Evolutionary conservation across 805 yeast species (phyloP).

Genomic region (Spencermartinsiella europaea): DNA sequence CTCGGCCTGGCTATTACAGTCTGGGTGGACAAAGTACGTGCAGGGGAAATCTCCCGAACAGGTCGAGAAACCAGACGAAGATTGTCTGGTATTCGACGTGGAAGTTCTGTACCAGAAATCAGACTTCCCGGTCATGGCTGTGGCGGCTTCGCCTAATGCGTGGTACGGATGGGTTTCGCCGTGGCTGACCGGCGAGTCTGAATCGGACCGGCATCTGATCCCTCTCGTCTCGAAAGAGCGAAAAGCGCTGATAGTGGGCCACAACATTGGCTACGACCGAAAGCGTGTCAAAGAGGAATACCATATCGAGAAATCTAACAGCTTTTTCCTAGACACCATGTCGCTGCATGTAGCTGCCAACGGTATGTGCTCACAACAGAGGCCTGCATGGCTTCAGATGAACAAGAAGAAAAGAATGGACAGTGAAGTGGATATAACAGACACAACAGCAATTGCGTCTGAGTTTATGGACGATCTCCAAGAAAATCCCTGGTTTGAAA

Average conservation of each 20-base stretch:
- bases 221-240: slow-evolving; percentile 55
- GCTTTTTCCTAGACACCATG: slow-evolving; percentile 86
- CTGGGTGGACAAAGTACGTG: slow-evolving; percentile 83
- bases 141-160: slow-evolving; percentile 68
- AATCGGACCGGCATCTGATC: slow-evolving; percentile 51
- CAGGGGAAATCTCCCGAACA: slow-evolving; percentile 46
- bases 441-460: slow-evolving; percentile 23
- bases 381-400: slow-evolving; percentile 62
- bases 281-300: slow-evolving; percentile 85
- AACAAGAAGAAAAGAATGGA: slow-evolving; percentile 24
- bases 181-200: slow-evolving; percentile 52
- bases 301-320: slow-evolving; percentile 55
- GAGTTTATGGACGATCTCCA: slow-evolving; percentile 15
- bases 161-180: slow-evolving; percentile 98
- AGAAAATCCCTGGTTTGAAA: slow-evolving; percentile 70
- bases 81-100: slow-evolving; percentile 77
- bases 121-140: slow-evolving; percentile 71
- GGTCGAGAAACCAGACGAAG: slow-evolving; percentile 55
- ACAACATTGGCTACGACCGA: slow-evolving; percentile 86
- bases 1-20: slow-evolving; percentile 45
- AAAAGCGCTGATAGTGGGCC: slow-evolving; percentile 73
- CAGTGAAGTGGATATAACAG: not conserved
- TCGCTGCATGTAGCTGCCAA: slow-evolving; percentile 83
- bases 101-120: slow-evolving; percentile 78
- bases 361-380: slow-evolving; percentile 90